Evolutionary conservation across 2,329 filamentous ascomycete species (phyloP), one percentile per base, ranked within the genome.

Genomic region (Ophiostoma quercus): DNA sequence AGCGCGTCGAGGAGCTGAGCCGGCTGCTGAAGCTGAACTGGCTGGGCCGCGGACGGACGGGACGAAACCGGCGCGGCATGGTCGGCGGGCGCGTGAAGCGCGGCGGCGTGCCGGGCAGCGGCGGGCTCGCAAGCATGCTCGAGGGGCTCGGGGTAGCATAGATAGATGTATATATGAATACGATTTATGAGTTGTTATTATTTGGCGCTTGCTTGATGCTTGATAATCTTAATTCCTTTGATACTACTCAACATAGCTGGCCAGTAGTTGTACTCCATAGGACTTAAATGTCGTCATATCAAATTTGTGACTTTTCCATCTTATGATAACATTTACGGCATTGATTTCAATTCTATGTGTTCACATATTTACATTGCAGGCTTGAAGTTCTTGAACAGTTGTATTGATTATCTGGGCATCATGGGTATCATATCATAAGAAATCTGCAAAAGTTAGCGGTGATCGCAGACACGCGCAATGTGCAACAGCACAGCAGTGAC

Each of bases 1-100:
- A 85, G 70, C 92, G 90, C 79, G 90, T 98, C 76, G 90, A 94
- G 72, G 87, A 94, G 76, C 82, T 99, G 72, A 92, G 90, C 70
- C 90, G 92, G 76, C 88, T 95, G 75, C 82, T 99, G 72, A 99
- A 98, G 80, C 88, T 97, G 75, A 99, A 99, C 79, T 99, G 95
- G 95, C 84, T 99, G 1, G 94, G 94, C 0, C 84, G 95, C 66
- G 94, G 94, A 0, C 82, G 95, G 47, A 98, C 93, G 3, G 95
- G 95, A 0, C 84, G 95, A 73, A 96, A 98, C 78, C 83, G 95
- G 68, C 87, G 92, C 73, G 95, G 95, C 0, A 94, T 97, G 77
- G 94, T 98, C 0, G 94, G 93, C 1, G 85, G 84, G 0, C 78
- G 85, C 68, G 84, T 87, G 11, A 81, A 81, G 73, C 79, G 84